phyloP scores from a whole-genome alignment of 73 alveolate species.

The Paramecium tetraurelia region DNA sequence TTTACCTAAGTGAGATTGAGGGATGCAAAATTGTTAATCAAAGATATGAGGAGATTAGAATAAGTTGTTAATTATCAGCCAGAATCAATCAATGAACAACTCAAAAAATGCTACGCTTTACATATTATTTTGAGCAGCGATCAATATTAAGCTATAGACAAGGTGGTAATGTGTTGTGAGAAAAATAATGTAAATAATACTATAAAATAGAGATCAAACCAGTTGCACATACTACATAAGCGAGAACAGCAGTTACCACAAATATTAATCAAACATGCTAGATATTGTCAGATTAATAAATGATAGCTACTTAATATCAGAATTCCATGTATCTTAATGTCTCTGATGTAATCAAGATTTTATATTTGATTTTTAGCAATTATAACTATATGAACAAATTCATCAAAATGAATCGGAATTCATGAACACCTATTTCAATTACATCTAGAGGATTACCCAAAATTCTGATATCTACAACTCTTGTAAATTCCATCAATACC shows the following conservation, averaged over 20 bases:
- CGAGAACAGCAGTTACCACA: background rate
- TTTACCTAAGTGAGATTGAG: background rate
- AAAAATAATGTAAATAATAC: background rate
- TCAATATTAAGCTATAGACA: background rate
- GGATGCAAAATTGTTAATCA: background rate
- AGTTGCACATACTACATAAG: background rate
- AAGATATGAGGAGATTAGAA: background rate
- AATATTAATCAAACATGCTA: background rate
- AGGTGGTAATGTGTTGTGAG: background rate
- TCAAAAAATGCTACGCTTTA: background rate
- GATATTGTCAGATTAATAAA: background rate
- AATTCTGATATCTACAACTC: constrained; percentile 21
- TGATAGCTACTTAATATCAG: background rate
- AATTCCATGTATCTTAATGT: constrained; percentile 28
- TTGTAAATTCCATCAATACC: constrained; percentile 12
- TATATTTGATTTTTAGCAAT: background rate
- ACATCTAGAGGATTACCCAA: background rate
- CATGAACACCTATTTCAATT: background rate
- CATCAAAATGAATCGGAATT: background rate
- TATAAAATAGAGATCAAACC: background rate
- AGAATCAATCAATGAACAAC: background rate
- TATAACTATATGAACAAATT: background rate
- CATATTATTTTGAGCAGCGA: background rate
- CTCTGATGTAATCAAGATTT: background rate
- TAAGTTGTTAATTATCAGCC: background rate